Base-by-base conservation (phyloP, 2,329 filamentous ascomycete species). In the Pseudocercospora musae region DNA sequence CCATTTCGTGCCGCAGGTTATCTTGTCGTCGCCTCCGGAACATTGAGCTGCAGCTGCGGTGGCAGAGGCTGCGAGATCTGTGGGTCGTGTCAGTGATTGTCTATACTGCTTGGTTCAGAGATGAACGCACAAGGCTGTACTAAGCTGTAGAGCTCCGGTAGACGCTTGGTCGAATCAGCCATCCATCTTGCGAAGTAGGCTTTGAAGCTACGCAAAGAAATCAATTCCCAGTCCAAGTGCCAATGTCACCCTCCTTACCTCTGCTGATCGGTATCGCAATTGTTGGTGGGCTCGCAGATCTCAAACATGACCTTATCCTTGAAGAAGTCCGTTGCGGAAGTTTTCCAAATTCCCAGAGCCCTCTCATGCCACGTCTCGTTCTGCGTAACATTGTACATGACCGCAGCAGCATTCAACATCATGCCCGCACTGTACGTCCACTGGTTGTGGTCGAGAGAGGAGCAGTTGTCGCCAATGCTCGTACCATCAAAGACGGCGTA, bases 31-130 rank as follows among this genome's bases (percentile, higher is more conserved):
- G 23, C 79, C 81, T 18, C 80, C 82, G 5, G 75, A 78, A 68
- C 84, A 87, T 18, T 81, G 79, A 37, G 77, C 74, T 1, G 83
- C 84, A 2, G 84, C 85, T 1, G 80, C 81, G 20, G 71, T 65
- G 0, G 84, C 85, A 13, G 82, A 84, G 1, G 78, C 74, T 33
- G 77, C 74, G 3, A 88, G 74, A 18, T 52, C 48, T 52, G 48
- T 4, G 1, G 48, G 11, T 9, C 11, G 18, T 40, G 48, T 52
- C 8, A 52, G 25, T 79, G 78, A 0, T 78, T 62, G 87, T 78
- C 8, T 70, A 66, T 48, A 37, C 6, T 33, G 79, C 71, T 59
- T 61, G 86, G 74, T 69, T 86, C 80, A 0, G 79, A 79, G n/a
- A 83, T 79, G 4, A 80, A 77, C 48, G 20, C 18, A 52, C 80